Evolutionary conservation across 2,329 filamentous ascomycete genomes (phyloP).

Genomic region (Diplocarpon rosae): DNA sequence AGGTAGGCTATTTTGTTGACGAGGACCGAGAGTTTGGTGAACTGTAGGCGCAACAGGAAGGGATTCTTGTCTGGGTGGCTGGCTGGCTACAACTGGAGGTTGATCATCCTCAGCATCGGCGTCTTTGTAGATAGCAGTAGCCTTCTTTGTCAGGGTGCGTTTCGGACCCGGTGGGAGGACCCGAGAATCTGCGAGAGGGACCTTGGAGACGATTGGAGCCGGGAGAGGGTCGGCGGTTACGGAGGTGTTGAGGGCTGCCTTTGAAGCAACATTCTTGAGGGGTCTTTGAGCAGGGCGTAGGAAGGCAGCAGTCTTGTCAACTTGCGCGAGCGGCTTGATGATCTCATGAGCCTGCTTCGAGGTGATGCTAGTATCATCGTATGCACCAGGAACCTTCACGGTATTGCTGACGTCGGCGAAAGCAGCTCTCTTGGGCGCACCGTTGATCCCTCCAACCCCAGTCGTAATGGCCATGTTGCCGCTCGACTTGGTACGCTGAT

Average conservation of each 20-base stretch:
- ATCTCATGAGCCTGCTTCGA: conserved; percentile 31
- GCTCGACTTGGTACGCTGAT: conserved; percentile 76
- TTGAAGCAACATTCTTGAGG: conserved; percentile 23
- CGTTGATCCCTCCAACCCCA: conserved; percentile 46
- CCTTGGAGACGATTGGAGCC: conserved; percentile 20
- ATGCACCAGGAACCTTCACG: conserved; percentile 30
- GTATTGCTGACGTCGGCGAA: conserved; percentile 78
- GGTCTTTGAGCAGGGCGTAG: conserved; percentile 54
- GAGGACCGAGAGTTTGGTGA: conserved; percentile 23
- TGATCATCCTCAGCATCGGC: conserved; percentile 25
- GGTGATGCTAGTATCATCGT: conserved; percentile 44
- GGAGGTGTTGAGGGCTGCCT: conserved; percentile 9
- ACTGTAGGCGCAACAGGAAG: conserved; percentile 17
- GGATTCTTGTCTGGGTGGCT: conserved; percentile 22
- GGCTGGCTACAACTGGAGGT: conserved; percentile 14
- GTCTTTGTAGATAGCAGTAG: conserved; percentile 44
- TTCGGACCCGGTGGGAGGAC: conserved; percentile 29
- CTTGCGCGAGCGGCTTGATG: conserved; percentile 21
- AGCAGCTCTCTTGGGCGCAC: conserved; percentile 61
- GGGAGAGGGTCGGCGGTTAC: conserved; percentile 9
- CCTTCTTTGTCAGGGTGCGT: conserved; percentile 40
- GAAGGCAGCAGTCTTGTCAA: conserved; percentile 34
- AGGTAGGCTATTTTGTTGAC: conserved; percentile 23
- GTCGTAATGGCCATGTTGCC: conserved; percentile 43
- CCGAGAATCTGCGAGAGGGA: conserved; percentile 20